These are phyloP conservation scores for Colletotrichum noveboracense DNA, from an alignment of 2,329 filamentous ascomycete species.

Conservation along the genomic window DNA sequence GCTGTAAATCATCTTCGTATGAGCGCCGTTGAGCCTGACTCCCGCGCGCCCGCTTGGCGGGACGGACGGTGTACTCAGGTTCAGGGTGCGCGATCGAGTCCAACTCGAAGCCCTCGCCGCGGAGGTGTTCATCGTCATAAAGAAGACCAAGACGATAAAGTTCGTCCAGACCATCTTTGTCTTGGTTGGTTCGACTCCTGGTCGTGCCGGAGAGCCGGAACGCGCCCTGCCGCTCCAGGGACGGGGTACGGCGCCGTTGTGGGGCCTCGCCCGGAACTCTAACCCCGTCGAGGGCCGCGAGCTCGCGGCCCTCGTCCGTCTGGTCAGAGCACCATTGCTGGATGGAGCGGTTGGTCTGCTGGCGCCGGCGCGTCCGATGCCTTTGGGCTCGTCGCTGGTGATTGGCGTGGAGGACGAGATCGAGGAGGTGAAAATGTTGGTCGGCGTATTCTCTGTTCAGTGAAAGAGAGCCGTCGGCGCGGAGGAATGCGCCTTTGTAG, in stretches of 20 bases:
- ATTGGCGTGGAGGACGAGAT: conserved; percentile 10
- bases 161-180: conserved; percentile 42
- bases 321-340: conserved; percentile 3
- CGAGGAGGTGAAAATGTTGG: conserved; percentile 2
- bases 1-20: conserved; percentile 28
- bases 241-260: conserved; percentile 32
- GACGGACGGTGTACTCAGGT: conserved; percentile 42
- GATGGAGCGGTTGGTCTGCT: not conserved
- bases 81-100: conserved; percentile 43
- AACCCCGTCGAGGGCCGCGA: conserved; percentile 36
- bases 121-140: conserved; percentile 45
- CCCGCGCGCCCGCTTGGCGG: conserved; percentile 37
- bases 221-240: conserved; percentile 52
- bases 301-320: conserved; percentile 34
- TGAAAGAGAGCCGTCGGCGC: not conserved
- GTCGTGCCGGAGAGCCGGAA: conserved; percentile 46
- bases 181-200: conserved; percentile 30
- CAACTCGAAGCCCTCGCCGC: conserved; percentile 40
- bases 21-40: conserved; percentile 23
- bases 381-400: not conserved
- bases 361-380: not conserved
- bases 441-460: not conserved
- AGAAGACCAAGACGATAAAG: conserved; percentile 50
- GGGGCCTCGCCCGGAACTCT: conserved; percentile 41
- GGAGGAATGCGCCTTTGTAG: conserved; percentile 3